Conservation (phyloP, 768 basidiomycete genomes). For the Mycena kentingensis region DNA sequence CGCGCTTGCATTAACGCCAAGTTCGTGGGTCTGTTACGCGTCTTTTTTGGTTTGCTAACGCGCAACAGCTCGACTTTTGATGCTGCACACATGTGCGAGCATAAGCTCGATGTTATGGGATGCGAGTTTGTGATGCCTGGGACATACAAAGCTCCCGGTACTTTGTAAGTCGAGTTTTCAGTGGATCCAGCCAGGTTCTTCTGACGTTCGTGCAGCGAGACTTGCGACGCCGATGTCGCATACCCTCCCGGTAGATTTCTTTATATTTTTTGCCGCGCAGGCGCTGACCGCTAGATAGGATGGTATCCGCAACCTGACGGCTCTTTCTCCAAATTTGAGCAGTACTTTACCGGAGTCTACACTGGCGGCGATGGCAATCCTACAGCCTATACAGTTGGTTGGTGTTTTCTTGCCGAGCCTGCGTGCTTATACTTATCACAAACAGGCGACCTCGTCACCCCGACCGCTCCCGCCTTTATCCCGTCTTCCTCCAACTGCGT, state of each 20-base stretch:
- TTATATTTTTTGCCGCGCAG: too few relatives aligned
- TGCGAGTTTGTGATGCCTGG: slow-evolving; percentile 51
- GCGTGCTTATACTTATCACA: not conserved
- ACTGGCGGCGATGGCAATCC: slow-evolving; percentile 28
- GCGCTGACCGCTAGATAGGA: slow-evolving; percentile 39
- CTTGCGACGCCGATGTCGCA: slow-evolving; percentile 47
- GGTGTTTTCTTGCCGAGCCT: slow-evolving; percentile 6
- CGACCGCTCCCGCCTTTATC: slow-evolving; percentile 35
- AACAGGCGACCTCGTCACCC: slow-evolving; percentile 27
- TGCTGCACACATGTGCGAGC: slow-evolving; percentile 46
- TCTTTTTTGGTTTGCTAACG: not conserved
- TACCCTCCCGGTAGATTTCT: slow-evolving; percentile 52
- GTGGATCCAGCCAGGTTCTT: not conserved
- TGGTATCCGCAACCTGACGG: too few relatives aligned
- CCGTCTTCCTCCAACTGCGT: slow-evolving; percentile 46
- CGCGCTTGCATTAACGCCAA: slow-evolving; percentile 47
- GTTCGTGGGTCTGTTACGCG: not conserved
- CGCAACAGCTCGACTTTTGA: slow-evolving; percentile 36
- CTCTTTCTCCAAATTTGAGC: slow-evolving; percentile 45
- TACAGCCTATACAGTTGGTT: slow-evolving; percentile 41
- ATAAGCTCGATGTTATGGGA: slow-evolving; percentile 48
- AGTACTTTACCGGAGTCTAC: slow-evolving; percentile 42
- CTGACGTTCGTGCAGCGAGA: slow-evolving; percentile 33
- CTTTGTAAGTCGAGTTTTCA: slow-evolving; percentile 36
- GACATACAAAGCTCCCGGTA: slow-evolving; percentile 42